Base-by-base conservation (phyloP, 768 basidiomycete genomes). In the Leccinum olivaceopallidum region DNA sequence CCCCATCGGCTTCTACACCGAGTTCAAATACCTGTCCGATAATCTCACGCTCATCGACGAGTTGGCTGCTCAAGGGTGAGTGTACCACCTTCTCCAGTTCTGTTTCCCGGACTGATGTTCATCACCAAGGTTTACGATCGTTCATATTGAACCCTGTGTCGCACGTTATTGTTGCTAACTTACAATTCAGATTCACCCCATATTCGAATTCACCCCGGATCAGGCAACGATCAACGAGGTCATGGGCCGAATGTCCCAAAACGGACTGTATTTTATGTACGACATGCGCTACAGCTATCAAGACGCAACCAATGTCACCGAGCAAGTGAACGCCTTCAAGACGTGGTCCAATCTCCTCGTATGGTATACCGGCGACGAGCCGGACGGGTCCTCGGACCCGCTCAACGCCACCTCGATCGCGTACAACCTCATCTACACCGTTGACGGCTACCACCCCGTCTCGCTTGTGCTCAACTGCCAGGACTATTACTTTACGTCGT, bases 271-370 rank as follows among this genome's bases (percentile, higher is more conserved):
- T 66, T 77, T 92, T 51, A 90, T 92, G 84, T 93, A 91, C 64
- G 89, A 92, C 69, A 90, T 93, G 90, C 82, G 90, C 62, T 78
- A 73, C 82, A 79, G 78, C 1, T 92, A 91, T 75, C 82, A 80
- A 78, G 83, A 91, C 66, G 65, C 74, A 12, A 78, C 81, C 24
- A 78, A 81, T 4, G 84, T 92, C 24, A 83, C 81, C 0, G 80
- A 80, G 48, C 81, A 92, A 73, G 89, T 92, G 20, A 85, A 86
- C 63, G 75, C 72, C 39, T 81, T 90, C 75, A 89, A 89, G 69
- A 80, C 79, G 36, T 81, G 87, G 47, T 75, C 84, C 0, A 91
- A 89, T 63, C 80, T 92, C 26, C 75, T 91, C 22, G 70, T 85
- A 3, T 88, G 86, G 85, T 89, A 89, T 67, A 89, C 86, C 1